Evolutionary conservation across 2,329 filamentous ascomycete species (phyloP).

Genomic region (Calonectria pseudoturangicola): DNA sequence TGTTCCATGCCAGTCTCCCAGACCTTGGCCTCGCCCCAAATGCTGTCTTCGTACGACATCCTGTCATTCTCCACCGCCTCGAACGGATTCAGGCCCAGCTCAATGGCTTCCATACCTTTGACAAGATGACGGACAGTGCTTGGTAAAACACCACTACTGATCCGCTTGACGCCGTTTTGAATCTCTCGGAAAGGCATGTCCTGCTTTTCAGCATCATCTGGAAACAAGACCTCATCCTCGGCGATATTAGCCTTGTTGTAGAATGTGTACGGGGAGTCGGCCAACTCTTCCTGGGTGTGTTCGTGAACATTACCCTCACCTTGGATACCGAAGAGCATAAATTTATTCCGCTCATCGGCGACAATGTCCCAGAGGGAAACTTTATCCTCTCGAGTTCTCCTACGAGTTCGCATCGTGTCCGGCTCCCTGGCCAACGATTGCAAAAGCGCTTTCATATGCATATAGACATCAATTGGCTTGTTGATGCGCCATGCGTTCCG

Average conservation of each 20-base stretch:
- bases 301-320: conserved; percentile 28
- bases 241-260: conserved; percentile 51
- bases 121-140: conserved; percentile 35
- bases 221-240: conserved; percentile 54
- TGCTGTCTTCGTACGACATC: conserved; percentile 38
- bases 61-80: conserved; percentile 24
- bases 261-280: conserved; percentile 47
- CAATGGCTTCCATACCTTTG: conserved; percentile 42
- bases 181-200: conserved; percentile 50
- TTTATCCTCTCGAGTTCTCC: conserved; percentile 50
- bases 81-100: conserved; percentile 34
- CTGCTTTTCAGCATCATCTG: conserved; percentile 42
- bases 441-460: conserved; percentile 50
- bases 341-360: conserved; percentile 43
- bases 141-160: conserved; percentile 44
- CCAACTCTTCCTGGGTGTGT: conserved; percentile 28
- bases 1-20: conserved; percentile 50
- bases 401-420: conserved; percentile 51
- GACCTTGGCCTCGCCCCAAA: conserved; percentile 50
- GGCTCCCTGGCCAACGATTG: conserved; percentile 48
- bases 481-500: conserved; percentile 53
- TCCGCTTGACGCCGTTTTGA: conserved; percentile 47
- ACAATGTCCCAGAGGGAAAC: conserved; percentile 52
- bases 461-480: conserved; percentile 48
- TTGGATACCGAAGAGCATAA: conserved; percentile 41